Evolutionary conservation across 768 basidiomycete species (phyloP).

Genomic region (Rhodosporidiobolus odoratus): DNA sequence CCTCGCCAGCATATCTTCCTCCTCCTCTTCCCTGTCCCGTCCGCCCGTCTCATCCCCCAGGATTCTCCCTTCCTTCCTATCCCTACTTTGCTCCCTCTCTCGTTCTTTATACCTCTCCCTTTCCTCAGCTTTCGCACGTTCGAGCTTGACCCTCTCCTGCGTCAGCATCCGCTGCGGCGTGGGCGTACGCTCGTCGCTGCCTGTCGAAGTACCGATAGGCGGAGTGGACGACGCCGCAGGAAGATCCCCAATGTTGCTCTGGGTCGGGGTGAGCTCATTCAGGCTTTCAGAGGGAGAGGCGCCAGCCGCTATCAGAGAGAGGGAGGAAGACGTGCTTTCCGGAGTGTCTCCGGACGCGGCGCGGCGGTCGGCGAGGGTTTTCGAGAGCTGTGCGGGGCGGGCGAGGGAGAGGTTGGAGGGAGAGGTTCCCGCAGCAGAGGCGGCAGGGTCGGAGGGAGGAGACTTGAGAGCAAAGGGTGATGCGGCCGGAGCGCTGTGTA

Average conservation of each 20-base stretch:
- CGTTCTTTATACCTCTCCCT: not conserved
- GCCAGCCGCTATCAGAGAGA: not conserved
- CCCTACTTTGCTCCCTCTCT: not conserved
- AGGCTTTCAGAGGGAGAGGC: not conserved
- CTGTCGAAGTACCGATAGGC: not conserved
- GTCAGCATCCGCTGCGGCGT: not conserved
- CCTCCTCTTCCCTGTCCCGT: slow-evolving; percentile 11
- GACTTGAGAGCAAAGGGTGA: not conserved
- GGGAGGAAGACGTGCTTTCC: not conserved
- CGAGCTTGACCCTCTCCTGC: not conserved
- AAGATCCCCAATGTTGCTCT: slow-evolving; percentile 13
- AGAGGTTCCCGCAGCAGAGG: not conserved
- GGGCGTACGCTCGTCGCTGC: slow-evolving; percentile 11
- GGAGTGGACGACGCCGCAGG: not conserved
- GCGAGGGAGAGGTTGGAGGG: slow-evolving; percentile 21
- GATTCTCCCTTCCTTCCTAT: not conserved
- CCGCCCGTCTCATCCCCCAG: slow-evolving; percentile 9
- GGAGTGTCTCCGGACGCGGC: not conserved
- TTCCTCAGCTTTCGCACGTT: not conserved
- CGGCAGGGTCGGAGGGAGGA: not conserved
- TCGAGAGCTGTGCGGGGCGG: slow-evolving; percentile 12
- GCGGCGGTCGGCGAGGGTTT: not conserved
- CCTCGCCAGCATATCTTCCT: slow-evolving; percentile 4
- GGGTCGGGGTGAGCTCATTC: slow-evolving; percentile 8
- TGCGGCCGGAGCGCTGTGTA: not conserved